phyloP scores from a whole-genome alignment of 2,329 filamentous ascomycete species.

The Fusarium nygamai region DNA sequence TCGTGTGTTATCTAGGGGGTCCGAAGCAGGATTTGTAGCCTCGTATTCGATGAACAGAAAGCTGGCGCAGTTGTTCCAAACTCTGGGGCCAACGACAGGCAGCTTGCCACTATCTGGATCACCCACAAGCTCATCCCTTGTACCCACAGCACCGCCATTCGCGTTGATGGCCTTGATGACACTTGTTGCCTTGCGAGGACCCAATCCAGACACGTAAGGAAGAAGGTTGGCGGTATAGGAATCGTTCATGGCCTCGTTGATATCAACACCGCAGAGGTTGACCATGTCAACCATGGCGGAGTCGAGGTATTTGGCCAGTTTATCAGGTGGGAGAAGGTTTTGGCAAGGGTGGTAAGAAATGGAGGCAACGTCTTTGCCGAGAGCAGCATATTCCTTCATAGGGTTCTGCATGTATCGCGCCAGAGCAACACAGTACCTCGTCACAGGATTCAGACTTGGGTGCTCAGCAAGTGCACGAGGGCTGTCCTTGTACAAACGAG shows the following conservation, averaged over 20 bases:
- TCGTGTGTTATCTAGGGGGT: slow-evolving; percentile 95
- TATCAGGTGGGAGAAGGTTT: slow-evolving; percentile 86
- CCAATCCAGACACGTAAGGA: slow-evolving; percentile 90
- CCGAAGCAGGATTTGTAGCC: slow-evolving; percentile 79
- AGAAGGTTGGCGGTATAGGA: slow-evolving; percentile 85
- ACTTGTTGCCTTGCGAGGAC: slow-evolving; percentile 88
- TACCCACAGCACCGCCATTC: slow-evolving; percentile 87
- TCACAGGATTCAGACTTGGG: slow-evolving; percentile 79
- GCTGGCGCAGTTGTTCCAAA: slow-evolving; percentile 97
- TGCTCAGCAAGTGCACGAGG: slow-evolving; percentile 82
- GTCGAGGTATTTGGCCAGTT: slow-evolving; percentile 86
- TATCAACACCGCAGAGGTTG: slow-evolving; percentile 93
- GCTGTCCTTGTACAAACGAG: slow-evolving; percentile 94
- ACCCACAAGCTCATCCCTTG: slow-evolving; percentile 87
- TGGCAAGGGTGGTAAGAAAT: slow-evolving; percentile 91
- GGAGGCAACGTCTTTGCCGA: slow-evolving; percentile 88
- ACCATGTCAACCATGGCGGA: slow-evolving; percentile 99
- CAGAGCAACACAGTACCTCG: slow-evolving; percentile 88
- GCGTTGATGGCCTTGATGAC: slow-evolving; percentile 81
- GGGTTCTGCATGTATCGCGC: slow-evolving; percentile 95
- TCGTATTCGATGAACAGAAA: slow-evolving; percentile 94
- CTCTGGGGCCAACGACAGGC: slow-evolving; percentile 85
- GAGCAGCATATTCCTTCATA: slow-evolving; percentile 93
- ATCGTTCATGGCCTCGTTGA: slow-evolving; percentile 89
- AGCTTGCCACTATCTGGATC: slow-evolving; percentile 82